phyloP scores from a whole-genome alignment of 306 rosid species.

The Hippophae gyantsensis region DNA sequence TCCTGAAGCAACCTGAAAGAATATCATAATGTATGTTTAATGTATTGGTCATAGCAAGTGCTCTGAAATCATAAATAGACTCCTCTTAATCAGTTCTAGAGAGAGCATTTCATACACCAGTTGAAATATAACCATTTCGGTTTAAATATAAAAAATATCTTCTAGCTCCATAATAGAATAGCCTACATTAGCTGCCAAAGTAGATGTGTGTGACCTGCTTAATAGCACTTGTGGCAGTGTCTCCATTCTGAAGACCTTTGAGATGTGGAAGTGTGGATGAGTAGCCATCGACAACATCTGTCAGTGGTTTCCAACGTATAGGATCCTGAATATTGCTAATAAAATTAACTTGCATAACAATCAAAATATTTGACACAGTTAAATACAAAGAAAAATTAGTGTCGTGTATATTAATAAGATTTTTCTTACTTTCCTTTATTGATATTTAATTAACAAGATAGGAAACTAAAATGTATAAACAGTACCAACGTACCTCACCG shows the following conservation, averaged over 20 bases:
- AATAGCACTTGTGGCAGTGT: conserved; percentile 98
- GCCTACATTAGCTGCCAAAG: no score
- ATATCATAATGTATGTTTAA: conserved; percentile 12
- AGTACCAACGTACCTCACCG: conserved; percentile 69
- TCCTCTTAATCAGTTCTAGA: not conserved
- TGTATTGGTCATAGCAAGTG: conserved; percentile 5
- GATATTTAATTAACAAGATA: not conserved
- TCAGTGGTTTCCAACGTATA: conserved; percentile 91
- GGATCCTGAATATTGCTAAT: conserved; percentile 63
- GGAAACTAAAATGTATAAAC: not conserved
- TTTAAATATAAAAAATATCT: not conserved
- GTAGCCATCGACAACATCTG: conserved; percentile 96
- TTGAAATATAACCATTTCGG: conserved; percentile 18
- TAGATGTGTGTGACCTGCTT: conserved; percentile 54
- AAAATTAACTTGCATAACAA: not conserved
- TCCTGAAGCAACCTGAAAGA: conserved; percentile 92
- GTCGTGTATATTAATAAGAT: no score
- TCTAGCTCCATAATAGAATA: no score
- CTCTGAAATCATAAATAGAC: not conserved
- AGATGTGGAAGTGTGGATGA: conserved; percentile 97
- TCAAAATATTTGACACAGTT: not conserved
- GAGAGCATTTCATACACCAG: conserved; percentile 1
- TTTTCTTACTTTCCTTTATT: no score
- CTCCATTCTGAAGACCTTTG: conserved; percentile 99
- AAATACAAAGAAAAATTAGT: not conserved